phyloP scores from a whole-genome alignment of 192 early-diverging fungal genomes.

The Rhizophagus sp. region DNA sequence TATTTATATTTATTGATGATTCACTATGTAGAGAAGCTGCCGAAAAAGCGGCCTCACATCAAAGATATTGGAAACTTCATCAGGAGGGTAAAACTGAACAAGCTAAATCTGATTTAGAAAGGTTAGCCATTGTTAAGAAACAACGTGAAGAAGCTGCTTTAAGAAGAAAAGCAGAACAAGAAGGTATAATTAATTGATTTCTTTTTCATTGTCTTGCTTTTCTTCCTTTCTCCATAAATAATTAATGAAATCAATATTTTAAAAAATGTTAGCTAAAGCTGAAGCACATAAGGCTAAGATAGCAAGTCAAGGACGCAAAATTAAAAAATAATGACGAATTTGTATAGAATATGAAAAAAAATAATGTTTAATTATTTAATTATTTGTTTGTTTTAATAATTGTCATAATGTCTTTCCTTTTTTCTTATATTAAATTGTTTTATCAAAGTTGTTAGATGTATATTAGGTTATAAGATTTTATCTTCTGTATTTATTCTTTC shows the following conservation, averaged over 20 bases:
- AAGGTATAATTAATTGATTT: conserved; percentile 34
- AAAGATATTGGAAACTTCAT: conserved; percentile 55
- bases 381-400: too few relatives aligned
- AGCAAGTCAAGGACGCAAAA: conserved; percentile 28
- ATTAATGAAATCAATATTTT: background rate
- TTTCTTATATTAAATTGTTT: too few relatives aligned
- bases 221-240: background rate
- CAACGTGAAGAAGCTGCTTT: conserved; percentile 55
- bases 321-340: background rate
- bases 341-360: background rate
- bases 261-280: conserved; percentile 24
- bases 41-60: conserved; percentile 51
- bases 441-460: too few relatives aligned
- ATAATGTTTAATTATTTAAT: too few relatives aligned
- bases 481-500: too few relatives aligned
- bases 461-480: too few relatives aligned
- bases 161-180: conserved; percentile 45
- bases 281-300: conserved; percentile 25
- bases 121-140: conserved; percentile 50
- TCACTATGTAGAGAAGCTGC: conserved; percentile 48
- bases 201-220: background rate
- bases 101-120: conserved; percentile 52
- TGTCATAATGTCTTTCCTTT: too few relatives aligned
- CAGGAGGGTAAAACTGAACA: conserved; percentile 56
- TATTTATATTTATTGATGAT: background rate